Evolutionary conservation across 768 basidiomycete species (phyloP).

Genomic region (Xerocomus brunneocitrinus): DNA sequence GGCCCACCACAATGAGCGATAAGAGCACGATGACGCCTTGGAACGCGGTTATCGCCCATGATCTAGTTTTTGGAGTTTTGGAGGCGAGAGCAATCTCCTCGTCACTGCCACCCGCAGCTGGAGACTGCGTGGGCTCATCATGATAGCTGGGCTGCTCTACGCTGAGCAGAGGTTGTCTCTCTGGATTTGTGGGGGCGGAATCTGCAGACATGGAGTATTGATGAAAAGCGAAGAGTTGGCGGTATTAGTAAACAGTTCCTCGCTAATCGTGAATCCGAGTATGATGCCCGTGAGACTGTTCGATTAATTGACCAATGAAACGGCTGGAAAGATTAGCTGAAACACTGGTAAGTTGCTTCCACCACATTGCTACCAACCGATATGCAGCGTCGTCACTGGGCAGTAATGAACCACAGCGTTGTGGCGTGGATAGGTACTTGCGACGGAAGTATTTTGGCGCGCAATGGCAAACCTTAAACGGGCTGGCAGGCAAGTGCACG

Average conservation of each 20-base stretch:
- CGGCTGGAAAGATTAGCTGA: neutral
- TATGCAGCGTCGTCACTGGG: neutral
- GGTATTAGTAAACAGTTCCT: neutral
- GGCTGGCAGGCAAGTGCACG: neutral
- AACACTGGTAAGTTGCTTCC: neutral
- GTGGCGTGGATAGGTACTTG: too few relatives aligned
- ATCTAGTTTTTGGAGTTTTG: conserved; percentile 5
- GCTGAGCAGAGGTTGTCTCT: conserved; percentile 23
- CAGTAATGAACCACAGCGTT: too few relatives aligned
- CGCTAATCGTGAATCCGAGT: neutral
- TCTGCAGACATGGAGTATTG: conserved; percentile 17
- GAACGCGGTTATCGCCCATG: conserved; percentile 14
- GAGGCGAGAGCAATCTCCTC: conserved; percentile 14
- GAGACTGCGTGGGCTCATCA: conserved; percentile 1
- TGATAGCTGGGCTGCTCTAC: conserved; percentile 15
- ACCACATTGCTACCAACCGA: neutral
- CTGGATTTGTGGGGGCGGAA: conserved; percentile 4
- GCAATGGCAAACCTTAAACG: neutral
- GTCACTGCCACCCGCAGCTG: conserved; percentile 4
- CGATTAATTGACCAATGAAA: neutral
- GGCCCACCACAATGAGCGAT: conserved; percentile 36
- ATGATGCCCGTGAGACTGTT: neutral
- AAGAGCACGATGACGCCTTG: conserved; percentile 35
- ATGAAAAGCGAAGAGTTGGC: conserved; percentile 4
- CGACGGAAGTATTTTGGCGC: neutral